These are phyloP conservation scores for Aureobasidium sp. DNA, from an alignment of 2,329 filamentous ascomycete species.

Conservation along the genomic window DNA sequence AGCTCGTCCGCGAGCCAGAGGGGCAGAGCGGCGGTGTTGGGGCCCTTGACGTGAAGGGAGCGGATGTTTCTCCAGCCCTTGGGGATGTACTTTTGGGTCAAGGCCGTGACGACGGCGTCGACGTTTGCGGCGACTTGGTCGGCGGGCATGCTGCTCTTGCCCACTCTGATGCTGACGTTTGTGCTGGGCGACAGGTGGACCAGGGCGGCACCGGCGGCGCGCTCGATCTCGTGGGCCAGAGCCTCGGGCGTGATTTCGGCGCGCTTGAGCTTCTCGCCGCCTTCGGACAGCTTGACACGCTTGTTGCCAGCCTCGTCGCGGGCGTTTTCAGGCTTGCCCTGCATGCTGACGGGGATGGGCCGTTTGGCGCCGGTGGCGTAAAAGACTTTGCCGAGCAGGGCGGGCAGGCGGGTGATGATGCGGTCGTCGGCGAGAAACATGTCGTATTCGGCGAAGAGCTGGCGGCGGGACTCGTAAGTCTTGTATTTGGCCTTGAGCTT, in stretches of 20 bases:
- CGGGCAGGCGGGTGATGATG: slow-evolving; percentile 65
- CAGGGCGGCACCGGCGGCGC: slow-evolving; percentile 67
- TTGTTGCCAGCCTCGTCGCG: slow-evolving; percentile 48
- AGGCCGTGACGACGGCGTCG: slow-evolving; percentile 57
- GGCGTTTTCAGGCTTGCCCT: slow-evolving; percentile 41
- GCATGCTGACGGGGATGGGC: slow-evolving; percentile 74
- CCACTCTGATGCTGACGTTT: slow-evolving; percentile 75
- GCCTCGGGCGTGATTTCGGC: slow-evolving; percentile 53
- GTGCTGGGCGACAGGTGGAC: slow-evolving; percentile 72
- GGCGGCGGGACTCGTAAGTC: slow-evolving; percentile 78
- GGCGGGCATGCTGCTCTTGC: slow-evolving; percentile 64
- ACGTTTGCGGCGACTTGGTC: slow-evolving; percentile 77
- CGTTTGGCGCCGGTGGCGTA: slow-evolving; percentile 78
- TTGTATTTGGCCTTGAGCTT: slow-evolving; percentile 88
- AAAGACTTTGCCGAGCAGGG: slow-evolving; percentile 82
- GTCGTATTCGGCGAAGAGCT: slow-evolving; percentile 80
- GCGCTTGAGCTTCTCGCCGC: slow-evolving; percentile 33
- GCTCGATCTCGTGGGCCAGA: slow-evolving; percentile 71
- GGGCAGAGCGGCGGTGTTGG: slow-evolving; percentile 80
- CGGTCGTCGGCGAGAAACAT: slow-evolving; percentile 90
- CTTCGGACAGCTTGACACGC: slow-evolving; percentile 36
- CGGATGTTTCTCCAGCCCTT: slow-evolving; percentile 84
- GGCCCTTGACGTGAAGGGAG: slow-evolving; percentile 82
- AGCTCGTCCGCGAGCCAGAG: slow-evolving; percentile 90
- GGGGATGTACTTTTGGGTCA: slow-evolving; percentile 74